Evolutionary conservation across 306 rosid species (phyloP).

Genomic region (Quercus agrifolia): DNA sequence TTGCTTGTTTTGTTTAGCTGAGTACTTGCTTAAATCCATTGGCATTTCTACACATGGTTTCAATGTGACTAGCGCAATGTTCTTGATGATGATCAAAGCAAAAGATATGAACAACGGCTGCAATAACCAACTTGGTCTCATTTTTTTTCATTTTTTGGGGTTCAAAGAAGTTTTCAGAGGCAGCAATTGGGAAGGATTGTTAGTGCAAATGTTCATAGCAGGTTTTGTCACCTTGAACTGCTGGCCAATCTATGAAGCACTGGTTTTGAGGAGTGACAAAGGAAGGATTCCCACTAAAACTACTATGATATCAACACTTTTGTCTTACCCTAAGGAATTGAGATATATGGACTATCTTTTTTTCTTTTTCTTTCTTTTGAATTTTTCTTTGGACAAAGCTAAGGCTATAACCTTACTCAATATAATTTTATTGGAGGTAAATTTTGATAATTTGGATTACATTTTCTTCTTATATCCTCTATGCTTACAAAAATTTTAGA

Average conservation of each 20-base stretch:
- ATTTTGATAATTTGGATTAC: too few species aligned
- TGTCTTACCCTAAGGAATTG: too few species aligned
- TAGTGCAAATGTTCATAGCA: slow-evolving; percentile 15
- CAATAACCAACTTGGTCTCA: slow-evolving; percentile 24
- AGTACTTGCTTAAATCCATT: slow-evolving; percentile 17
- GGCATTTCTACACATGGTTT: slow-evolving; percentile 25
- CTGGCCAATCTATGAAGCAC: slow-evolving; percentile 34
- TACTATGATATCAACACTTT: background rate
- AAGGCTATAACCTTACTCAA: too few species aligned
- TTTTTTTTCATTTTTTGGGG: slow-evolving; percentile 8
- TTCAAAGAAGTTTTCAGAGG: background rate
- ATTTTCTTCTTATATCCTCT: too few species aligned
- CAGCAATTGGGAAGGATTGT: background rate
- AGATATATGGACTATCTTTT: too few species aligned
- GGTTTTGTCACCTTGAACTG: slow-evolving; percentile 28
- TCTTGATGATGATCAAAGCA: slow-evolving; percentile 25
- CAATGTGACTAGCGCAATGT: slow-evolving; percentile 43
- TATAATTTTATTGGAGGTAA: too few species aligned
- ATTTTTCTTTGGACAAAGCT: too few species aligned
- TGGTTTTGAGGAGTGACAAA: slow-evolving; percentile 18
- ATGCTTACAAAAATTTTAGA: too few species aligned
- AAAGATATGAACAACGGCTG: slow-evolving; percentile 32
- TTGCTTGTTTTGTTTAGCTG: slow-evolving; percentile 19
- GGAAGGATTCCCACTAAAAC: slow-evolving; percentile 28
- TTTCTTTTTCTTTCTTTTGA: too few species aligned